Evolutionary conservation across 1,139 yeast species (phyloP).

Genomic region (Yamadazyma blattariae): DNA sequence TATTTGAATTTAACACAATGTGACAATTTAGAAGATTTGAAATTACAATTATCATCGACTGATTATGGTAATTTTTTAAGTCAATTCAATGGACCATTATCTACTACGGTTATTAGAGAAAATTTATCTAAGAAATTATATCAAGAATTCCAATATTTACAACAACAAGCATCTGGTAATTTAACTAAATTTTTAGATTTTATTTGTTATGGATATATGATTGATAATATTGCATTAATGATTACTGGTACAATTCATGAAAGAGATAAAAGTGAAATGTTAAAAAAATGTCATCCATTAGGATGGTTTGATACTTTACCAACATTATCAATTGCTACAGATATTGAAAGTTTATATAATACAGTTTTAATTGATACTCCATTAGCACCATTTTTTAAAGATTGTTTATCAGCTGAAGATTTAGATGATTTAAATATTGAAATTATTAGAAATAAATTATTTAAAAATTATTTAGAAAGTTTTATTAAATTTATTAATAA

Average conservation of each 20-base stretch:
- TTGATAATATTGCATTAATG: conserved; percentile 93
- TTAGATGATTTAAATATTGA: conserved; percentile 95
- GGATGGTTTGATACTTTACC: conserved; percentile 99
- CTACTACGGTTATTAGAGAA: conserved; percentile 82
- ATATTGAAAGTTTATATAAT: conserved; percentile 85
- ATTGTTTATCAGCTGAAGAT: conserved; percentile 89
- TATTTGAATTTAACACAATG: conserved; percentile 94
- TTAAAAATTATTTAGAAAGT: conserved; percentile 90
- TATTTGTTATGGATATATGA: conserved; percentile 96
- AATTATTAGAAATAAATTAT: conserved; percentile 85
- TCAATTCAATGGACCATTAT: conserved; percentile 74
- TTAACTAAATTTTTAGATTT: conserved; percentile 82
- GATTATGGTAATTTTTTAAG: conserved; percentile 92
- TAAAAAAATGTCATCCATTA: conserved; percentile 89
- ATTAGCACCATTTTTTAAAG: conserved; percentile 91
- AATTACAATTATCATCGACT: conserved; percentile 89
- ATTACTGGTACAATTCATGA: conserved; percentile 97
- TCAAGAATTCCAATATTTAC: conserved; percentile 81
- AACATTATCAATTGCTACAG: conserved; percentile 90
- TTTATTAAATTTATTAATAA: conserved; percentile 64
- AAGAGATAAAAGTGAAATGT: conserved; percentile 82
- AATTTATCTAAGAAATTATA: conserved; percentile 72
- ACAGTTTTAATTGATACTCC: conserved; percentile 98
- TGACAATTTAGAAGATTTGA: conserved; percentile 89
- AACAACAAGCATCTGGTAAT: conserved; percentile 80